These are phyloP conservation scores for Uncinocarpus reesii DNA, from an alignment of 2,329 filamentous ascomycete species.

Conservation along the genomic window DNA sequence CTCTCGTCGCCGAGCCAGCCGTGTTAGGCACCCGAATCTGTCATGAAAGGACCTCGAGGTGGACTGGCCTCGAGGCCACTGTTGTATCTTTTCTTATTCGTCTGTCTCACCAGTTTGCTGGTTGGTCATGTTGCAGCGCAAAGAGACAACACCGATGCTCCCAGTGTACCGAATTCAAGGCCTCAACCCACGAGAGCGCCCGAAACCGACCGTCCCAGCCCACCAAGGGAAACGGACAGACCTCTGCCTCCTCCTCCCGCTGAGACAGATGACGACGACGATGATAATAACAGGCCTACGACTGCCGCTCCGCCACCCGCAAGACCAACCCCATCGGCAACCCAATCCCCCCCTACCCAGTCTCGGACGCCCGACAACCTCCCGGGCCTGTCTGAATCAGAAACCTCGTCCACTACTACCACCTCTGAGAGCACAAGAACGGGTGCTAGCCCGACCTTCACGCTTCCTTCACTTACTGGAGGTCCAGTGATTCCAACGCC, in stretches of 20 bases:
- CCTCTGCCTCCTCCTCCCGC: neutral
- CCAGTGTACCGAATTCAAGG: neutral
- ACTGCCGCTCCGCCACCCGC: constrained; percentile 16
- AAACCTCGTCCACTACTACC: constrained; percentile 19
- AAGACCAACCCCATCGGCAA: constrained; percentile 15
- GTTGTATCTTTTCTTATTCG: constrained; percentile 11
- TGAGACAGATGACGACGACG: constrained; percentile 11
- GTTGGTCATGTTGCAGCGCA: constrained; percentile 13
- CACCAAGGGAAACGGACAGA: neutral
- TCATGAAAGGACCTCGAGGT: constrained; percentile 14
- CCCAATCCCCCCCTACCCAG: constrained; percentile 16
- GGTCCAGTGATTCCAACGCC: constrained; percentile 58
- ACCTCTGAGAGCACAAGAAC: constrained; percentile 20
- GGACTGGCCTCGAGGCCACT: constrained; percentile 13
- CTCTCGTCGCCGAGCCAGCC: too few species aligned
- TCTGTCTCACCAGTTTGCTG: constrained; percentile 10
- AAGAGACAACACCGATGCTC: constrained; percentile 7
- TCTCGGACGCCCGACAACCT: neutral
- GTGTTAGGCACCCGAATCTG: neutral
- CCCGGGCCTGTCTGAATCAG: constrained; percentile 17
- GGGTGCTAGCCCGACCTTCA: constrained; percentile 22
- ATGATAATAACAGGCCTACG: constrained; percentile 17
- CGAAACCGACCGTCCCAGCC: constrained; percentile 20
- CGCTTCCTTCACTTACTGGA: constrained; percentile 47
- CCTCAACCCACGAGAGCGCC: constrained; percentile 17